Percentiles rank a stretch among this genome's conserved stretches.
Conservation (phyloP, 345 rosid species). For the Angophora floribunda region DNA sequence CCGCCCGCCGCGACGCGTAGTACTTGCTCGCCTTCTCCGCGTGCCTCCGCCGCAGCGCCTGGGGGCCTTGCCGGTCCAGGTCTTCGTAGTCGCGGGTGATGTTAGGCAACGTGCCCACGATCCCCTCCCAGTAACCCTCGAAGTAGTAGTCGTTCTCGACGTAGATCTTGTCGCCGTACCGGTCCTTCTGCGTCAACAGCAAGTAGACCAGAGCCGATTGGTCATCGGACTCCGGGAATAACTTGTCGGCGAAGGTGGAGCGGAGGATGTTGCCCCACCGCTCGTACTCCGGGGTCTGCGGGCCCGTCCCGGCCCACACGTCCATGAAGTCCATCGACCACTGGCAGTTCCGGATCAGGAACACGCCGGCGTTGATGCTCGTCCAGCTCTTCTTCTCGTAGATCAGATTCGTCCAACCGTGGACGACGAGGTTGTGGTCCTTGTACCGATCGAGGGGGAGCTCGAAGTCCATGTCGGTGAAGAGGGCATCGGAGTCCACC, state of each 20-base stretch:
- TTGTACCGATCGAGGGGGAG: conserved; percentile 58
- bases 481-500: conserved; percentile 91
- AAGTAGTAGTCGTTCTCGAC: conserved; percentile 34
- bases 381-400: conserved; percentile 75
- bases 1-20: conserved; percentile 55
- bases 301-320: conserved; percentile 73
- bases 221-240: conserved; percentile 83
- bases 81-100: conserved; percentile 20
- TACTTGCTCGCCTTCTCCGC: conserved; percentile 80
- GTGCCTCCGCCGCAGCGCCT: conserved; percentile 53
- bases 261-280: conserved; percentile 72
- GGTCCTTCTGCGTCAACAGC: conserved; percentile 34
- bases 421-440: conserved; percentile 71
- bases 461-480: conserved; percentile 91
- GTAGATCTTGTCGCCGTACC: conserved; percentile 49
- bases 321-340: conserved; percentile 95
- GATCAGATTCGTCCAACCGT: conserved; percentile 74
- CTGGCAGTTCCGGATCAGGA: conserved; percentile 82
- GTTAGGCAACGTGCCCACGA: background rate
- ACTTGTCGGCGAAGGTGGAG: conserved; percentile 67
- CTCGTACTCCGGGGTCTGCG: conserved; percentile 35
- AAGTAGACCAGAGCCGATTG: conserved; percentile 74
- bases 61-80: conserved; percentile 26
- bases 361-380: conserved; percentile 77
- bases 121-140: conserved; percentile 1